Evolutionary conservation across 2,329 filamentous ascomycete species (phyloP).

Genomic region (Fusarium sp.): DNA sequence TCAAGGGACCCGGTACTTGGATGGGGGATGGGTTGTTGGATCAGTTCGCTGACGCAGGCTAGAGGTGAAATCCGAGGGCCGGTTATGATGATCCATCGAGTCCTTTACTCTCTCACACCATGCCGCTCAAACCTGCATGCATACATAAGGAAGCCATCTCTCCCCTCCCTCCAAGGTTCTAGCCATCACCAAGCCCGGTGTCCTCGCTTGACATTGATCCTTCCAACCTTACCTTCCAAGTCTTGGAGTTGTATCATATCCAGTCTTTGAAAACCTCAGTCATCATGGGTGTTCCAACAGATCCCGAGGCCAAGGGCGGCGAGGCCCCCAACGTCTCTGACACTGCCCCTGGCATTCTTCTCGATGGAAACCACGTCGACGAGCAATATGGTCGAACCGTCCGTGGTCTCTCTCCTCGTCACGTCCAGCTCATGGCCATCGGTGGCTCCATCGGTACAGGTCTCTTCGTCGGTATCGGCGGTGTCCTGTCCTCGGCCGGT

Average conservation of each 20-base stretch:
- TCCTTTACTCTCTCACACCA: slow-evolving; percentile 13
- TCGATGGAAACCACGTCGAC: slow-evolving; percentile 41
- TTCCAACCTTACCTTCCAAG: slow-evolving; percentile 10
- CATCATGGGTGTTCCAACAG: slow-evolving; percentile 42
- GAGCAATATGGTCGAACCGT: slow-evolving; percentile 49
- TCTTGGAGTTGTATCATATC: not conserved
- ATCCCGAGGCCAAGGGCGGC: slow-evolving; percentile 41
- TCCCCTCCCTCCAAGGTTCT: not conserved
- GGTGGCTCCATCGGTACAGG: slow-evolving; percentile 61
- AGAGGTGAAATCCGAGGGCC: slow-evolving; percentile 36
- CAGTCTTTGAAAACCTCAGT: slow-evolving; percentile 1
- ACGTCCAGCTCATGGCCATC: slow-evolving; percentile 63
- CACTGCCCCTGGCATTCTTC: slow-evolving; percentile 43
- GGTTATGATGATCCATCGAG: slow-evolving; percentile 24
- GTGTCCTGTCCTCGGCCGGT: slow-evolving; percentile 56
- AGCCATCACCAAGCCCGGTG: slow-evolving; percentile 36
- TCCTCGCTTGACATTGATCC: slow-evolving; percentile 29
- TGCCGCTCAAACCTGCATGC: slow-evolving; percentile 2
- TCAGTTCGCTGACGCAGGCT: not conserved
- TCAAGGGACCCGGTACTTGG: slow-evolving; percentile 13
- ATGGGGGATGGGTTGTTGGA: slow-evolving; percentile 7
- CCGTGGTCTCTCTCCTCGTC: slow-evolving; percentile 53
- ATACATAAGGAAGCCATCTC: slow-evolving; percentile 35
- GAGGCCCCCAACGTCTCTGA: slow-evolving; percentile 43
- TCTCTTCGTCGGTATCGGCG: slow-evolving; percentile 59